Percentiles rank a stretch among this genome's conserved stretches.
Evolutionary conservation across 2,329 filamentous ascomycete genomes (phyloP).

Genomic region (Lizonia empirigonia): DNA sequence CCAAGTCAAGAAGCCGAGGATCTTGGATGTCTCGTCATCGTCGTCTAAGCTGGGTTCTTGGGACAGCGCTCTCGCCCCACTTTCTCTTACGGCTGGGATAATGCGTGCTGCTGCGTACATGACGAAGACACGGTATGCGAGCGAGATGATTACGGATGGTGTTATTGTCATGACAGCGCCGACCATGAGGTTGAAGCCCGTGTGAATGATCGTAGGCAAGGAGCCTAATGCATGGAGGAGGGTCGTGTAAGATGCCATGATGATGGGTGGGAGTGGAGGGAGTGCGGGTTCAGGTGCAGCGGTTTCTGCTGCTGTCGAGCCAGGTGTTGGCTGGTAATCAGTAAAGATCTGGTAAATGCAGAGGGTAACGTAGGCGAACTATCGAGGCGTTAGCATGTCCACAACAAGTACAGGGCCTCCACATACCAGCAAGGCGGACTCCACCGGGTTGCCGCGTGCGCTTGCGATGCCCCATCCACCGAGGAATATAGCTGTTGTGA

Average conservation of each 20-base stretch:
- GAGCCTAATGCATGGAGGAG: slow-evolving; percentile 81
- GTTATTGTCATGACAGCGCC: slow-evolving; percentile 95
- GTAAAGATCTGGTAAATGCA: slow-evolving; percentile 99
- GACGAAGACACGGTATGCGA: slow-evolving; percentile 91
- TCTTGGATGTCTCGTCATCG: slow-evolving; percentile 76
- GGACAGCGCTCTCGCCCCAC: slow-evolving; percentile 79
- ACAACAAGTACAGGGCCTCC: background rate
- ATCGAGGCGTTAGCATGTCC: slow-evolving; percentile 12
- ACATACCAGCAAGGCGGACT: slow-evolving; percentile 78
- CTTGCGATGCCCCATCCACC: slow-evolving; percentile 94
- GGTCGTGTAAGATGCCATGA: slow-evolving; percentile 98
- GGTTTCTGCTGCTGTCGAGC: slow-evolving; percentile 58
- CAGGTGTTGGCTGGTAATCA: slow-evolving; percentile 84
- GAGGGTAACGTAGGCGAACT: slow-evolving; percentile 95
- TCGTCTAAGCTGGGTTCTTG: slow-evolving; percentile 87
- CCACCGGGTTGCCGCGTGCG: slow-evolving; percentile 90
- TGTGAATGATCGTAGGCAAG: slow-evolving; percentile 82
- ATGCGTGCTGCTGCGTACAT: slow-evolving; percentile 96
- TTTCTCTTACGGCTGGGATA: slow-evolving; percentile 89
- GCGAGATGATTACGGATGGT: slow-evolving; percentile 91
- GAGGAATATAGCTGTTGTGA: slow-evolving; percentile 90
- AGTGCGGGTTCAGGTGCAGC: slow-evolving; percentile 75
- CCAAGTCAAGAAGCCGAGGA: slow-evolving; percentile 85
- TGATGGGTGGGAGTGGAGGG: slow-evolving; percentile 92
- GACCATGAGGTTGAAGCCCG: slow-evolving; percentile 82